Evolutionary conservation across 1,284 basidiomycete species (phyloP), one percentile per base, ranked within the genome.

Genomic region (Laetiporus sulphureus): DNA sequence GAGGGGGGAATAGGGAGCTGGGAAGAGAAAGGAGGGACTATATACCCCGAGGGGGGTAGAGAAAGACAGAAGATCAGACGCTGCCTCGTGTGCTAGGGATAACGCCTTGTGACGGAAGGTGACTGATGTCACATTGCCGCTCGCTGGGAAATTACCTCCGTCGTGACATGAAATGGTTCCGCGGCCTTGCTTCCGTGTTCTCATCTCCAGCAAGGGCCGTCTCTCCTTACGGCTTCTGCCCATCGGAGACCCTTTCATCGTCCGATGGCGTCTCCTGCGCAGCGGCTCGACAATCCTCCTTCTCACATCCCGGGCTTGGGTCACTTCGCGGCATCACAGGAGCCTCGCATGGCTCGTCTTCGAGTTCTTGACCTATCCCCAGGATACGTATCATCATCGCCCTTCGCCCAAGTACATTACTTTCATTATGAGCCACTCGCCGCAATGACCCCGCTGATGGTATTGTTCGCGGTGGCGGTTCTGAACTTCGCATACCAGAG

Each of bases 11-110:
- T 16, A 29, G 38, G 59, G 54, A 50, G 55, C 46, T 48, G 53
- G 50, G 50, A 52, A 52, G 50, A 56, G 56, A 44, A 53, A 62
- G 54, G 59, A 63, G 54, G 53, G 47, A 31, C 49, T 55, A 55
- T 53, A 53, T 55, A 55, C 37, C 45, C 49, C 50, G 45, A 44
- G 41, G 34, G 35, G 41, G 41, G 36, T 36, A 44, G 37, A 24
- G 16, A 34, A 23, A 37, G 33, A 31, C 36, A 38, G 36, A 35
- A 32, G 40, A 24, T 40, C 45, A 43, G 41, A 30, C 41, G 41
- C 41, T 42, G 44, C 44, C 44, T 46, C 44, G 44, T 46, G 44
- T 41, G 30, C 36, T 7, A 8, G 32, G 10, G 32, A 33, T 16
- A 8, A 18, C 11, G 10, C 10, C 16, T 7, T 12, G 30, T 32